A percentile compares a stretch with the other conserved stretches of the same genome.
Evolutionary conservation across 2,329 filamentous ascomycete genomes (phyloP).

Genomic region (Cladosporium sp.): DNA sequence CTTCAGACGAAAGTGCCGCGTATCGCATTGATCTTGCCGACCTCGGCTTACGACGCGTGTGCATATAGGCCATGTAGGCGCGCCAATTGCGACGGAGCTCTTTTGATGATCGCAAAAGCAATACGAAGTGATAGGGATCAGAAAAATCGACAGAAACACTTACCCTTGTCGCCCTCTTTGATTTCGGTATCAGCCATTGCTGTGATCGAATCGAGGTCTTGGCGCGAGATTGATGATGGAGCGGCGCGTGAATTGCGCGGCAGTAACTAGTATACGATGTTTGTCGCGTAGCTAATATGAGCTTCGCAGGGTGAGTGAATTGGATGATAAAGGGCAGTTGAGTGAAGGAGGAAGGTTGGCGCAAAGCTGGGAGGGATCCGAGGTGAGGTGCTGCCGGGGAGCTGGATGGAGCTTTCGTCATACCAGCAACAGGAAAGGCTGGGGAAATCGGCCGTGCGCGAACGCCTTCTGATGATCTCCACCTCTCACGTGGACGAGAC

Average conservation of each 20-base stretch:
- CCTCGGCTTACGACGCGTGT: background rate
- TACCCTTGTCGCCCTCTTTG: conserved; percentile 43
- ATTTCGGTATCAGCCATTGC: conserved; percentile 45
- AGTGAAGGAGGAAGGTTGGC: background rate
- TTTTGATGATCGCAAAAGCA: background rate
- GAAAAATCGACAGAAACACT: conserved; percentile 11
- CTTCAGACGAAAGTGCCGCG: background rate
- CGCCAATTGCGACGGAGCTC: conserved; percentile 10
- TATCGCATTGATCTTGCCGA: background rate
- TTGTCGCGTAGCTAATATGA: background rate
- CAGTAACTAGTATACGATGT: background rate
- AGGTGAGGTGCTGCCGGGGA: conserved; percentile 6
- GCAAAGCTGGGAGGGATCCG: conserved; percentile 1
- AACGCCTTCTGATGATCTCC: background rate
- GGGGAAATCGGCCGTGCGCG: background rate
- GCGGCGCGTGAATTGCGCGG: background rate
- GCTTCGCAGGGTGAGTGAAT: background rate
- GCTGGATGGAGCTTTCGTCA: conserved; percentile 2
- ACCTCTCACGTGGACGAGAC: background rate
- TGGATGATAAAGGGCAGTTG: background rate
- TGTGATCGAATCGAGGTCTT: conserved; percentile 11
- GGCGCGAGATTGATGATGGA: conserved; percentile 5
- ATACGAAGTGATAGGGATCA: conserved; percentile 11
- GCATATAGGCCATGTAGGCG: conserved; percentile 14
- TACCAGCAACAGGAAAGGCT: background rate